A percentile compares a stretch with the other conserved stretches of the same genome.
Conservation (phyloP, 164 flowering plant species). For the Liquidambar formosana region DNA sequence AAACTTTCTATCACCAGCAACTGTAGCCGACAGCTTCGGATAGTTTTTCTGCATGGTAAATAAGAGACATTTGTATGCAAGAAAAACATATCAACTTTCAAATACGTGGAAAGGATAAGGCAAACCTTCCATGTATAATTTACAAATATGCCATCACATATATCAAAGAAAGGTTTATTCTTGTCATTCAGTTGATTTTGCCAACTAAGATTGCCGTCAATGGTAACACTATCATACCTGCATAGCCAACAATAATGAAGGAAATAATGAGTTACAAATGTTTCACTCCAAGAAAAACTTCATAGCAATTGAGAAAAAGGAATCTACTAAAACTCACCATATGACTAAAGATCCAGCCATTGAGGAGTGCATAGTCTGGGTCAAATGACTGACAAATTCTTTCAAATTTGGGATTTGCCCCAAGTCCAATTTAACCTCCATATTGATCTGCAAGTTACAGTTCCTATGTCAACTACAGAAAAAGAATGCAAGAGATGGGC, state of each 20-base stretch:
- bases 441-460: constrained; percentile 64
- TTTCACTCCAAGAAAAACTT: background rate
- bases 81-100: background rate
- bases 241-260: constrained; percentile 15
- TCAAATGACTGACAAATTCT: constrained; percentile 77
- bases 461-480: background rate
- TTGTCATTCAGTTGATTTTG: constrained; percentile 77
- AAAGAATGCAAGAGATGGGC: background rate
- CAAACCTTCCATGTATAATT: constrained; percentile 85
- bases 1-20: constrained; percentile 78
- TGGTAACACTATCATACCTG: constrained; percentile 93
- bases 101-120: constrained; percentile 2
- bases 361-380: constrained; percentile 64
- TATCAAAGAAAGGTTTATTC: constrained; percentile 91
- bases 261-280: background rate
- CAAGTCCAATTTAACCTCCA: constrained; percentile 60
- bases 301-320: background rate
- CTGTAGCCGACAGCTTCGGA: constrained; percentile 68
- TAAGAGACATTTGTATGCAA: background rate
- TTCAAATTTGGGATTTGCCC: constrained; percentile 63
- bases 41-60: constrained; percentile 52
- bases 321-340: constrained; percentile 43
- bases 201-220: constrained; percentile 63
- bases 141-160: constrained; percentile 86
- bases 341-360: constrained; percentile 78